Conservation (phyloP, 768 basidiomycete genomes). For the Suillus paluster region DNA sequence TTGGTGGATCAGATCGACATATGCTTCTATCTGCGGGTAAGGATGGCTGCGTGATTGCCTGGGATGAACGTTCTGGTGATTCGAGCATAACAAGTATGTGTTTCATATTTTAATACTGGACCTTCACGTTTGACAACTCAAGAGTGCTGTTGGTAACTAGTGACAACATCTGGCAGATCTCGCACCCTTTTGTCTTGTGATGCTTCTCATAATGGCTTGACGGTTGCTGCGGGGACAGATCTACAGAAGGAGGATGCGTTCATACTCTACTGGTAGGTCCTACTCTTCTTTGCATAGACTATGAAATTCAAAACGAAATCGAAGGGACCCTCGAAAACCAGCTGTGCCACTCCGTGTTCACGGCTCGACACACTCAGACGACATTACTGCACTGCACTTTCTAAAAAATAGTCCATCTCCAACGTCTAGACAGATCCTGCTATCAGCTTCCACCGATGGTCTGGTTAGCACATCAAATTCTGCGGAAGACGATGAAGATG, state of each 20-base stretch:
- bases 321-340: slow-evolving; percentile 87
- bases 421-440: slow-evolving; percentile 48
- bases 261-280: slow-evolving; percentile 78
- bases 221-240: slow-evolving; percentile 84
- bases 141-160: slow-evolving; percentile 39
- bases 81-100: slow-evolving; percentile 64
- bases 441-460: slow-evolving; percentile 89
- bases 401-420: slow-evolving; percentile 32
- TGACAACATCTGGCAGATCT: slow-evolving; percentile 49
- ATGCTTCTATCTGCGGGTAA: slow-evolving; percentile 68
- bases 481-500: slow-evolving; percentile 85
- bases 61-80: slow-evolving; percentile 68
- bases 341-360: slow-evolving; percentile 73
- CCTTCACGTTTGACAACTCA: slow-evolving; percentile 42
- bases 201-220: slow-evolving; percentile 67
- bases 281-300: not conserved
- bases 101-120: not conserved
- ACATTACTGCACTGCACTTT: slow-evolving; percentile 80
- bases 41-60: slow-evolving; percentile 72
- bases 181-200: slow-evolving; percentile 67
- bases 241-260: slow-evolving; percentile 80
- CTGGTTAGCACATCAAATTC: slow-evolving; percentile 73
- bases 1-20: slow-evolving; percentile 46
- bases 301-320: not conserved
- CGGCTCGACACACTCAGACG: slow-evolving; percentile 89